These are phyloP conservation scores for Penicillium hordei DNA, from an alignment of 2,329 filamentous ascomycete genomes.

Conservation along the genomic window DNA sequence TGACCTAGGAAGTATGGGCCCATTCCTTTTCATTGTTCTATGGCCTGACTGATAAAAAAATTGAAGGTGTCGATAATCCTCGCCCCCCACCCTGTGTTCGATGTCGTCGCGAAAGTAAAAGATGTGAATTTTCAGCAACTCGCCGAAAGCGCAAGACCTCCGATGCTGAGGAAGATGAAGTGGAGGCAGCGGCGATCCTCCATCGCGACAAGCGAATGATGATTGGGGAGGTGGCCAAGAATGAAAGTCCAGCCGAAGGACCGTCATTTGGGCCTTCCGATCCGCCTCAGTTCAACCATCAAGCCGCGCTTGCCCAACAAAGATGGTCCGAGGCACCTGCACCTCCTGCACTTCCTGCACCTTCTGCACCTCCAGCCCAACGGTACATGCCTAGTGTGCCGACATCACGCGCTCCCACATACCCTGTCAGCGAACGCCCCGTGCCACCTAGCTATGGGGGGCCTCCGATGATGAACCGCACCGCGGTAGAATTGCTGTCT, in stretches of 20 bases:
- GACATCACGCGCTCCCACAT: conserved; percentile 27
- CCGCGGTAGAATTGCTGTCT: conserved; percentile 59
- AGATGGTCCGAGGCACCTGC: conserved; percentile 34
- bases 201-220: conserved; percentile 54
- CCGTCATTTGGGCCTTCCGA: conserved; percentile 31
- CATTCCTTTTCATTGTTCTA: conserved; percentile 10
- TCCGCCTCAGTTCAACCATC: conserved; percentile 27
- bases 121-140: conserved; percentile 95
- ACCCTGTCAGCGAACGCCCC: conserved; percentile 26
- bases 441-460: conserved; percentile 43
- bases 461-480: conserved; percentile 59
- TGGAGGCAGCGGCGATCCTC: conserved; percentile 42
- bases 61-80: conserved; percentile 75
- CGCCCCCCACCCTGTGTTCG: conserved; percentile 91
- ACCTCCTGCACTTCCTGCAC: conserved; percentile 11
- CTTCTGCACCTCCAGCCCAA: conserved; percentile 24
- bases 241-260: conserved; percentile 27
- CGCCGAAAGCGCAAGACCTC: conserved; percentile 82
- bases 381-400: conserved; percentile 31
- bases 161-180: conserved; percentile 43
- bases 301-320: conserved; percentile 24
- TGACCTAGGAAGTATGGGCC: conserved; percentile 47
- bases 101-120: conserved; percentile 90
- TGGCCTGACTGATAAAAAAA: conserved; percentile 18
- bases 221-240: conserved; percentile 45